Conservation (phyloP, 2,329 filamentous ascomycete species). For the Elsinoe batatas region DNA sequence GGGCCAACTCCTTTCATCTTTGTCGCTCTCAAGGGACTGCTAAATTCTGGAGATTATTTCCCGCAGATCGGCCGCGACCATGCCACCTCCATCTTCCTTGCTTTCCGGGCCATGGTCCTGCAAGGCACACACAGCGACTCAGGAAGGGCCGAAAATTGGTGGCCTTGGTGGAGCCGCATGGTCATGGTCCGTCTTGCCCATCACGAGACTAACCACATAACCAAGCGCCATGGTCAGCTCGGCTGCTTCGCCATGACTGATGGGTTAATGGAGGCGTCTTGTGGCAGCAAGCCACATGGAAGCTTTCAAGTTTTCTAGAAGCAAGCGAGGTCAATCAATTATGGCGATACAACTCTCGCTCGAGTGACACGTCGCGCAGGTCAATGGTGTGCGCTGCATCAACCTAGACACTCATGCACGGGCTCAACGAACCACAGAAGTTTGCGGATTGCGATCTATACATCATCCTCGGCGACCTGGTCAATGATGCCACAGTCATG, state of each 20-base stretch:
- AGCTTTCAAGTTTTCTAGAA: slow-evolving; percentile 1
- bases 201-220: not conserved
- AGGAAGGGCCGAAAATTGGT: not conserved
- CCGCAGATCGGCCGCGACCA: not conserved
- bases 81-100: not conserved
- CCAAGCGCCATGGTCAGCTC: not conserved
- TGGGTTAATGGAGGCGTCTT: not conserved
- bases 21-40: not conserved
- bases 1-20: not conserved
- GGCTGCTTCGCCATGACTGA: not conserved
- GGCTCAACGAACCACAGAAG: not conserved
- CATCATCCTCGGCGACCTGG: not conserved
- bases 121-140: not conserved
- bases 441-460: not conserved
- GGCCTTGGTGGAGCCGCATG: not conserved
- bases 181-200: not conserved
- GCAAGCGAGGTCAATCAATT: not conserved
- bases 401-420: not conserved
- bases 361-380: no score
- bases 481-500: not conserved
- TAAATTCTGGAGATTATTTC: not conserved
- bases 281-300: not conserved
- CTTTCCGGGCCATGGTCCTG: not conserved
- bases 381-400: not conserved
- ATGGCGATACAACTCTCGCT: not conserved